phyloP scores from a whole-genome alignment of 352 stramenopile genomes.

The Globisporangium nodosum region DNA sequence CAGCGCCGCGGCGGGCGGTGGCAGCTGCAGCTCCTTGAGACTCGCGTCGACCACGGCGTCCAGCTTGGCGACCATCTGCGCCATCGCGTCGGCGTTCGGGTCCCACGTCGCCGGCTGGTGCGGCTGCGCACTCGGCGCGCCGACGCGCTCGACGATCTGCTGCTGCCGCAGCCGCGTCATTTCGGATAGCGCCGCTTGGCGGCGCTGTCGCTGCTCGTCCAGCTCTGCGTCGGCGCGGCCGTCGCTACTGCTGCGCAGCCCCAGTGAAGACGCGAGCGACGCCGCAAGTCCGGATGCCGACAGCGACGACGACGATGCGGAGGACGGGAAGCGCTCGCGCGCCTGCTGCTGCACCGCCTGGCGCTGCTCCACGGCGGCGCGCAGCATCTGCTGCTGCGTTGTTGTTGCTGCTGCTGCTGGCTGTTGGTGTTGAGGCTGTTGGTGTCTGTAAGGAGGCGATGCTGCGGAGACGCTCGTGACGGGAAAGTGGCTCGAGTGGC shows the following conservation, averaged over 20 bases:
- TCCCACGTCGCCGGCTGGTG: constrained; percentile 4
- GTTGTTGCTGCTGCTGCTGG: background rate
- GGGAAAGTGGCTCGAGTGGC: background rate
- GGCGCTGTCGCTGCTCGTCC: constrained; percentile 9
- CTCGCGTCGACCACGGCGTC: constrained; percentile 33
- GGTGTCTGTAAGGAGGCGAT: background rate
- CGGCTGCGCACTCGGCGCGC: constrained; percentile 3
- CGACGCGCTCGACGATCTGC: constrained; percentile 19
- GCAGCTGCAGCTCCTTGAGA: constrained; percentile 17
- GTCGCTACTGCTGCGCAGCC: constrained; percentile 1
- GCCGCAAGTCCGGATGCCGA: constrained; percentile 3
- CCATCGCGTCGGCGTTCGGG: constrained; percentile 4
- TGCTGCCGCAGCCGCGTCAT: constrained; percentile 8
- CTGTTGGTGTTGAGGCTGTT: background rate
- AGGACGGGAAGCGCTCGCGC: constrained; percentile 4
- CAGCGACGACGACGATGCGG: constrained; percentile 3
- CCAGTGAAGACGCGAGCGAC: constrained; percentile 11
- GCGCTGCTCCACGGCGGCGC: background rate
- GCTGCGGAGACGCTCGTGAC: background rate
- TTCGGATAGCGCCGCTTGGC: constrained; percentile 6
- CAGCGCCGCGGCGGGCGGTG: constrained; percentile 6
- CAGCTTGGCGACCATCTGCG: constrained; percentile 39
- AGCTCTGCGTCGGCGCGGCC: background rate
- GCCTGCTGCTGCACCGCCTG: constrained; percentile 3
- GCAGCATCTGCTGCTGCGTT: constrained; percentile 3